Evolutionary conservation across 2,329 filamentous ascomycete genomes (phyloP).

Genomic region (Diplodia sapinea): DNA sequence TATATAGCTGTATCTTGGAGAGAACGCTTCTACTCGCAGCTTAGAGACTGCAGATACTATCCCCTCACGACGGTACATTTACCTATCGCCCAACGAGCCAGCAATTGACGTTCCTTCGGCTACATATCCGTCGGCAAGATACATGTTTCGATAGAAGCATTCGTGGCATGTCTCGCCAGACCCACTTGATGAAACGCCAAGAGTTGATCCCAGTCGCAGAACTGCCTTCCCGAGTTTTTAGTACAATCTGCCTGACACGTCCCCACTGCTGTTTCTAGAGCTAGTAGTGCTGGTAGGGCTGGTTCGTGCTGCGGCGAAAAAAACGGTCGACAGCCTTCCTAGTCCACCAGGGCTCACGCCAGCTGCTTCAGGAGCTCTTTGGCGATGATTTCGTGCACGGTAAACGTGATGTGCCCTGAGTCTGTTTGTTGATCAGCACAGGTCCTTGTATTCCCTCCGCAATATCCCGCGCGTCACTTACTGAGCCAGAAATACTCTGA

Average conservation of each 20-base stretch:
- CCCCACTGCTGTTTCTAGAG: background rate
- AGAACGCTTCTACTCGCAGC: background rate
- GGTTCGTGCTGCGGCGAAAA: background rate
- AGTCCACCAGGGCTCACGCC: background rate
- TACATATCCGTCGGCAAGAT: background rate
- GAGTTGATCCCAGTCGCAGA: slow-evolving; percentile 7
- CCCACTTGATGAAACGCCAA: slow-evolving; percentile 26
- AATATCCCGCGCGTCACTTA: slow-evolving; percentile 1
- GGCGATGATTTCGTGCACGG: slow-evolving; percentile 24
- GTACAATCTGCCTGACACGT: slow-evolving; percentile 14
- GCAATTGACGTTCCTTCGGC: background rate
- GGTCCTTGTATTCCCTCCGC: background rate
- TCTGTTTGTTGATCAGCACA: slow-evolving; percentile 4
- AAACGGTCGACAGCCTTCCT: background rate
- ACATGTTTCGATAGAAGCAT: background rate
- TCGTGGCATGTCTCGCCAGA: background rate
- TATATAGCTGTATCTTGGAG: background rate
- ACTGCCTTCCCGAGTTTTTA: slow-evolving; percentile 8
- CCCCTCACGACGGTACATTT: background rate
- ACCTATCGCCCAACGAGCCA: background rate
- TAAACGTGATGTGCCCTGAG: slow-evolving; percentile 29
- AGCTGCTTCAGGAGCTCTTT: slow-evolving; percentile 13
- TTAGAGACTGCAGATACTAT: background rate
- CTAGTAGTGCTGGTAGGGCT: background rate
- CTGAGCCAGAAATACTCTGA: slow-evolving; percentile 30